Evolutionary conservation across 176 grass and related monocot genomes (phyloP).

Genomic region (Raddia distichophylla): DNA sequence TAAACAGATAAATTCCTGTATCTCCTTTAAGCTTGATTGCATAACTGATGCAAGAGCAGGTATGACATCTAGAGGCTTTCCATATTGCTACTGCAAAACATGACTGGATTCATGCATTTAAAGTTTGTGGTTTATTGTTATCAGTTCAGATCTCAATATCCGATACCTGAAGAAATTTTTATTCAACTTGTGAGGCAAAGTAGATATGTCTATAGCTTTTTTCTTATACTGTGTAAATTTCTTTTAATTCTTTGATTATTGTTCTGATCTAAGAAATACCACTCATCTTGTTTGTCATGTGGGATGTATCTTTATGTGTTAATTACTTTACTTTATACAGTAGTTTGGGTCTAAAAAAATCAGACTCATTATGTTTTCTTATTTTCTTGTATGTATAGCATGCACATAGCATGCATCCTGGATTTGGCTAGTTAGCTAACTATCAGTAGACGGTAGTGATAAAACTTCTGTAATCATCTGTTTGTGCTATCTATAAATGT

Average conservation of each 20-base stretch:
- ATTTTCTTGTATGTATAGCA: not conserved
- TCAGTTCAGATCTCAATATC: constrained; percentile 5
- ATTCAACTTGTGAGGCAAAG: not conserved
- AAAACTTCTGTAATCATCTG: not conserved
- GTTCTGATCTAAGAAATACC: not conserved
- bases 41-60: constrained; percentile 22
- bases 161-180: not conserved
- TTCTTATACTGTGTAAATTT: constrained; percentile 3
- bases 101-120: not conserved
- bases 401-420: not conserved
- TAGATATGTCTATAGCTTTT: constrained; percentile 13
- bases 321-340: too few relatives aligned
- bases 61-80: constrained; percentile 13
- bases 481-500: constrained; percentile 4
- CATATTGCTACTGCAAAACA: constrained; percentile 19
- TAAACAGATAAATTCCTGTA: constrained; percentile 22
- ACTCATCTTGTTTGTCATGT: not conserved
- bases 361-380: not conserved
- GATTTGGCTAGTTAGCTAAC: not conserved
- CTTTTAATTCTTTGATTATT: constrained; percentile 24
- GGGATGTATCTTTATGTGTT: too few relatives aligned
- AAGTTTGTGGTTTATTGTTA: constrained; percentile 17
- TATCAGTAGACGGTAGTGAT: not conserved
- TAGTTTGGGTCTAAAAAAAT: not conserved
- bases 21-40: not conserved